phyloP scores from a whole-genome alignment of 345 rosid genomes.

The Populus pruinosa region DNA sequence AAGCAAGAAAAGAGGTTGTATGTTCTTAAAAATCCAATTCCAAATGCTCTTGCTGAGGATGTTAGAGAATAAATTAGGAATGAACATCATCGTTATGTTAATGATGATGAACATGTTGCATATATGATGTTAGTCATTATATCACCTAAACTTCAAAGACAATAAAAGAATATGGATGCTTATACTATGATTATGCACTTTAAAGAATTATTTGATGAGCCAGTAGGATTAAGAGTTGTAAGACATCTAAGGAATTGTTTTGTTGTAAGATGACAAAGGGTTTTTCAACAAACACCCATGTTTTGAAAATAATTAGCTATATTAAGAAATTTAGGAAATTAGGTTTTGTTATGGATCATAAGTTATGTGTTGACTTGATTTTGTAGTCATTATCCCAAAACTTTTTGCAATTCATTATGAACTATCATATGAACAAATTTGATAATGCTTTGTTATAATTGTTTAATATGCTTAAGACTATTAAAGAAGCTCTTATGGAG shows the following conservation, averaged over 20 bases:
- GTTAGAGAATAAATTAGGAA: background rate
- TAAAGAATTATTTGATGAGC: background rate
- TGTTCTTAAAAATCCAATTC: too few relatives aligned
- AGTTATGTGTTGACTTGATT: background rate
- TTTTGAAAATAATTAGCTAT: background rate
- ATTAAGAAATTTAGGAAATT: background rate
- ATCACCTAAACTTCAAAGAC: too few relatives aligned
- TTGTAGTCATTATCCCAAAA: background rate
- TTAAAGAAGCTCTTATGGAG: background rate
- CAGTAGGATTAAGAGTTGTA: background rate
- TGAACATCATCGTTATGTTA: background rate
- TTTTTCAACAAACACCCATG: background rate
- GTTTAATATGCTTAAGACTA: background rate
- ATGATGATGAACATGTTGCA: background rate
- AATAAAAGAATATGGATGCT: background rate
- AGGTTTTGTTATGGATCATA: background rate
- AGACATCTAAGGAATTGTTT: too few relatives aligned
- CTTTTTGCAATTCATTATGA: too few relatives aligned
- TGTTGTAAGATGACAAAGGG: too few relatives aligned
- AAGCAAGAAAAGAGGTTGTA: too few relatives aligned
- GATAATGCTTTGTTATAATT: too few relatives aligned
- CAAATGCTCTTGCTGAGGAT: background rate
- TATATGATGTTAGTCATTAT: background rate
- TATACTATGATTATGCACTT: background rate
- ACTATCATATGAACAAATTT: too few relatives aligned